Evolutionary conservation across 1,284 basidiomycete genomes (phyloP).

Genomic region (Takashimella tepidaria): DNA sequence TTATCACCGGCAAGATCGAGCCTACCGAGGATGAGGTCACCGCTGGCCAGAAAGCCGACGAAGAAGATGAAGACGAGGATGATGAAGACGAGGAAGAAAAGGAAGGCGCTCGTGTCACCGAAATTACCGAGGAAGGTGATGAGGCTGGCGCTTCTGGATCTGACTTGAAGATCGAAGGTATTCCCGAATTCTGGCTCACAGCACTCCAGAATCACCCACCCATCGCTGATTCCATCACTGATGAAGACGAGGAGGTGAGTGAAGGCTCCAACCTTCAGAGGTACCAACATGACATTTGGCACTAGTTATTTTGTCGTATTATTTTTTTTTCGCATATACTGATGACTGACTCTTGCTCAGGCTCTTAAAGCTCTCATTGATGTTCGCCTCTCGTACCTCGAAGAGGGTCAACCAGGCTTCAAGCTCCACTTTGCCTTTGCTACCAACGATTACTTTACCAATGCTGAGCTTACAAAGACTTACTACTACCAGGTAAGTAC

Average conservation of each 20-base stretch:
- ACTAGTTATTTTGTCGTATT: no score
- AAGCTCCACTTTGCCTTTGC: conserved; percentile 79
- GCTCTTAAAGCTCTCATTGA: conserved; percentile 63
- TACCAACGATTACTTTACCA: conserved; percentile 82
- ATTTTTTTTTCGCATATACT: neutral
- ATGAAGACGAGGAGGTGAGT: conserved; percentile 71
- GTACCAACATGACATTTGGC: no score
- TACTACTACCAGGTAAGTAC: conserved; percentile 76
- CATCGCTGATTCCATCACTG: conserved; percentile 84
- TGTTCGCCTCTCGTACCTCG: conserved; percentile 63
- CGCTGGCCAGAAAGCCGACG: conserved; percentile 64
- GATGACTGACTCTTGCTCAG: conserved; percentile 11
- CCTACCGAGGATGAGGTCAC: conserved; percentile 79
- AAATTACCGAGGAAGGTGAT: conserved; percentile 33
- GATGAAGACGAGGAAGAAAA: conserved; percentile 49
- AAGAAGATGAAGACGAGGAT: conserved; percentile 52
- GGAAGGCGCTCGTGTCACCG: conserved; percentile 46
- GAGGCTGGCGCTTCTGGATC: conserved; percentile 39
- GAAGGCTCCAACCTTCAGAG: conserved; percentile 44
- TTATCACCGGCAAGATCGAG: conserved; percentile 71
- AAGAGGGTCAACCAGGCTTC: conserved; percentile 74
- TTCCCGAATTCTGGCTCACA: conserved; percentile 98
- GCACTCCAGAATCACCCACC: conserved; percentile 87
- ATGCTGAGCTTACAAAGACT: conserved; percentile 80
- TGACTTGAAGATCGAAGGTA: conserved; percentile 54